Evolutionary conservation across 2,329 filamentous ascomycete genomes (phyloP).

Genomic region (Aspergillus sclerotialis): DNA sequence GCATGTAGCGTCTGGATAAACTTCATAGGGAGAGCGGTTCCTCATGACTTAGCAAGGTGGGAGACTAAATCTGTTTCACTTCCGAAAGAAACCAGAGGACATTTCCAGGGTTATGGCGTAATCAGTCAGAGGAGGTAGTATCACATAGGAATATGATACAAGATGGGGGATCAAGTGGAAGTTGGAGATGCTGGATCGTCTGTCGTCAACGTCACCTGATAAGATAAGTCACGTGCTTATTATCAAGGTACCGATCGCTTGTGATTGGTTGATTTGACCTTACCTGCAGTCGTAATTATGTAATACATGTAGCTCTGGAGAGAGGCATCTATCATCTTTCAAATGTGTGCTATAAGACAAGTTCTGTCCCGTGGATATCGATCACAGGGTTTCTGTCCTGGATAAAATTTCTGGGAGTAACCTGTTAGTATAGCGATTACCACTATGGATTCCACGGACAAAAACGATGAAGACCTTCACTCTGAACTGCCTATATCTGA

Average conservation of each 20-base stretch:
- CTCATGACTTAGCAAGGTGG: slow-evolving; percentile 6
- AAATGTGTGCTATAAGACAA: no score
- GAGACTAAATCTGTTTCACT: no score
- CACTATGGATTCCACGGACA: slow-evolving; percentile 1
- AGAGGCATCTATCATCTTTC: no score
- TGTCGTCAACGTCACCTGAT: slow-evolving; percentile 13
- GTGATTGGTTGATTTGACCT: slow-evolving; percentile 1
- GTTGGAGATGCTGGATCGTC: not conserved
- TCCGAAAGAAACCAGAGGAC: no score
- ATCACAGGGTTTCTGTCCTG: not conserved
- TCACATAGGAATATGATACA: no score
- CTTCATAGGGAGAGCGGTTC: slow-evolving; percentile 5
- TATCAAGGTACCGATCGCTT: not conserved
- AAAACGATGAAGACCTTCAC: not conserved
- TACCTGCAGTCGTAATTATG: no score
- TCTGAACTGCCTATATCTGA: not conserved
- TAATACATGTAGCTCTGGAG: no score
- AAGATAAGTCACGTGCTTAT: not conserved
- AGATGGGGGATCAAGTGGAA: not conserved
- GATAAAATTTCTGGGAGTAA: no score
- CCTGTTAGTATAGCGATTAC: no score
- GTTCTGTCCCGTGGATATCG: no score
- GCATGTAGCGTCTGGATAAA: slow-evolving; percentile 6
- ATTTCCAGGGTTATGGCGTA: no score
- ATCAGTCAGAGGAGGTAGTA: no score